Evolutionary conservation across 1,284 basidiomycete genomes (phyloP).

Genomic region (Calocybe gambosa): DNA sequence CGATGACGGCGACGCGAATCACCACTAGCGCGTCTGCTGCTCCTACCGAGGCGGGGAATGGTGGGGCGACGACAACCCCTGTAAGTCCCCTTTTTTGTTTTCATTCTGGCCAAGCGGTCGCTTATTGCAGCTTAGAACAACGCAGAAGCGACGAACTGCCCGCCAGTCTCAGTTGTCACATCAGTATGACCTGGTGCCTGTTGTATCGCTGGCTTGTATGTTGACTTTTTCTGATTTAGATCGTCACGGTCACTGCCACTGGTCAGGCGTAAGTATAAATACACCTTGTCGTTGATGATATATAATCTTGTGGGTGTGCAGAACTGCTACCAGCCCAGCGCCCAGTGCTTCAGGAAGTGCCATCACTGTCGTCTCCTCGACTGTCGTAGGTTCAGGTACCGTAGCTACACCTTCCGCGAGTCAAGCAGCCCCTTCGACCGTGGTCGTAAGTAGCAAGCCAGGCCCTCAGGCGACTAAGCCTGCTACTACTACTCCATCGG

Average conservation of each 20-base stretch:
- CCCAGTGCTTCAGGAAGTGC: neutral
- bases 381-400: neutral
- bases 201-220: neutral
- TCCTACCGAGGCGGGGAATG: neutral
- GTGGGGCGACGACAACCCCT: neutral
- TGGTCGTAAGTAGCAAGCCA: no score
- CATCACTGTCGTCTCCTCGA: neutral
- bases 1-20: constrained; percentile 7
- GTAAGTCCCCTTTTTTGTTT: neutral
- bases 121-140: neutral
- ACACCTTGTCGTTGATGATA: neutral
- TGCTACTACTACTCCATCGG: no score
- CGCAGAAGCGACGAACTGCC: neutral
- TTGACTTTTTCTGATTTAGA: neutral
- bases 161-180: neutral
- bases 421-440: neutral
- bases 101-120: neutral
- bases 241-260: neutral
- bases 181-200: neutral
- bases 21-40: constrained; percentile 1
- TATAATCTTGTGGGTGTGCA: neutral
- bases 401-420: neutral
- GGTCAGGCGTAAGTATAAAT: neutral
- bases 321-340: neutral
- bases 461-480: no score